Evolutionary conservation across 2,329 filamentous ascomycete genomes (phyloP), one percentile per base, ranked within the genome.

Genomic region (Tolypocladium sp.): DNA sequence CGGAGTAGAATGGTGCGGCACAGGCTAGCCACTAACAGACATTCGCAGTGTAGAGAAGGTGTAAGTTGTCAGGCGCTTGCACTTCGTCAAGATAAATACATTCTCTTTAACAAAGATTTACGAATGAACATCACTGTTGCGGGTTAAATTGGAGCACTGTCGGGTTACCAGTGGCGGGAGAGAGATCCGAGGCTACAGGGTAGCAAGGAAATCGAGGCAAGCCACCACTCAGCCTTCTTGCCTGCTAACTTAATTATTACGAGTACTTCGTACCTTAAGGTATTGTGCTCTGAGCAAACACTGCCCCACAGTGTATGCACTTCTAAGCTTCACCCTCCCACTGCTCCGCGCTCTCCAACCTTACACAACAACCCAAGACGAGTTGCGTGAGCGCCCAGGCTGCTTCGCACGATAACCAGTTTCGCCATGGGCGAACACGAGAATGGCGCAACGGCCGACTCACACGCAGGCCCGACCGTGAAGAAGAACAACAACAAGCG

Each of bases 401-500:
- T 51, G 30, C 30, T 10, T 37, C n/a, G 49, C 49, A 53, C 49
- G 49, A 53, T n/a, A 35, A 13, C 20, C 49, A 37, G 9, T 53
- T 15, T 53, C 41, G 41, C 30, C 40, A 58, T 58, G 57, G 52
- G 33, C 7, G 52, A 41, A 27, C 41, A 46, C 57, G 57, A 58
- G 35, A 51, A 57, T n/a, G 55, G 41, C 40, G 4, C 56, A 38
- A 44, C 33, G 6, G 22, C 25, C 13, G 58, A 25, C 22, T 20
- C 51, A 10, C 13, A n/a, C 12, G 15, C 51, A 9, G 27, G 42
- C 10, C 30, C 20, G 25, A 17, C 60, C n/a, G 38, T 56, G 35
- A 61, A 54, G 55, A 65, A 62, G 55, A 63, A 63, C 58, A 63
- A 62, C 58, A 67, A 69, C 61, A 71, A 73, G 63, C 69, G 72